Percentiles rank a stretch among this genome's conserved stretches.
phyloP scores from a whole-genome alignment of 2,329 filamentous ascomycete genomes.

The Gyromitra esculenta region DNA sequence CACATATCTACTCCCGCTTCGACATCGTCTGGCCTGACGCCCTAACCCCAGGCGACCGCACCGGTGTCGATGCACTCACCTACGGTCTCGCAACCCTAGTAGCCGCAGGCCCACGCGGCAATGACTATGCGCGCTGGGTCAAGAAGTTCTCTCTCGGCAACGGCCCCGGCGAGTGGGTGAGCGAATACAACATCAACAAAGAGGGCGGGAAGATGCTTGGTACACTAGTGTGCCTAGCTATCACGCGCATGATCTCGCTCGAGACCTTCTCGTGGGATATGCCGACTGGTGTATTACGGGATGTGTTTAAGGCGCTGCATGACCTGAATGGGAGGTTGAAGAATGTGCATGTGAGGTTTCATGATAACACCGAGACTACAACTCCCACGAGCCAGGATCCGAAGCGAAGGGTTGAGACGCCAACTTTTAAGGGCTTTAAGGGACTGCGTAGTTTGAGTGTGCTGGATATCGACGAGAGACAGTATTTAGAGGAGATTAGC shows the following conservation, averaged over 20 bases:
- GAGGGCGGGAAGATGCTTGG: slow-evolving; percentile 90
- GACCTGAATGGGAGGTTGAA: slow-evolving; percentile 74
- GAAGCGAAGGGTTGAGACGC: slow-evolving; percentile 74
- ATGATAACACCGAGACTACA: slow-evolving; percentile 72
- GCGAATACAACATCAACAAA: slow-evolving; percentile 82
- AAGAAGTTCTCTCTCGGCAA: slow-evolving; percentile 87
- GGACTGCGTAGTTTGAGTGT: slow-evolving; percentile 78
- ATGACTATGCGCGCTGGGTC: slow-evolving; percentile 80
- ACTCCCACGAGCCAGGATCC: slow-evolving; percentile 62
- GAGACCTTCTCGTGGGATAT: slow-evolving; percentile 89
- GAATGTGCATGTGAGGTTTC: slow-evolving; percentile 82
- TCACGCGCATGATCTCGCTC: slow-evolving; percentile 83
- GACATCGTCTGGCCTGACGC: slow-evolving; percentile 89
- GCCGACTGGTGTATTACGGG: slow-evolving; percentile 82
- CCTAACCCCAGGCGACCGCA: slow-evolving; percentile 71
- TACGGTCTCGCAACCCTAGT: slow-evolving; percentile 83
- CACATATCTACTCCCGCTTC: slow-evolving; percentile 83
- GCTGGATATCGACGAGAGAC: slow-evolving; percentile 82
- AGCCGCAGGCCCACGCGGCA: slow-evolving; percentile 73
- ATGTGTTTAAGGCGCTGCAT: slow-evolving; percentile 79
- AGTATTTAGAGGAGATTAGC: slow-evolving; percentile 84
- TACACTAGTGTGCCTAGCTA: slow-evolving; percentile 78
- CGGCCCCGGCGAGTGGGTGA: slow-evolving; percentile 79
- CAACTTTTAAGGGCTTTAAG: slow-evolving; percentile 80
- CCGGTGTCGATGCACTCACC: slow-evolving; percentile 81